Conservation (phyloP, 78 protist genomes). For the Dictyostelium firmibasis region DNA sequence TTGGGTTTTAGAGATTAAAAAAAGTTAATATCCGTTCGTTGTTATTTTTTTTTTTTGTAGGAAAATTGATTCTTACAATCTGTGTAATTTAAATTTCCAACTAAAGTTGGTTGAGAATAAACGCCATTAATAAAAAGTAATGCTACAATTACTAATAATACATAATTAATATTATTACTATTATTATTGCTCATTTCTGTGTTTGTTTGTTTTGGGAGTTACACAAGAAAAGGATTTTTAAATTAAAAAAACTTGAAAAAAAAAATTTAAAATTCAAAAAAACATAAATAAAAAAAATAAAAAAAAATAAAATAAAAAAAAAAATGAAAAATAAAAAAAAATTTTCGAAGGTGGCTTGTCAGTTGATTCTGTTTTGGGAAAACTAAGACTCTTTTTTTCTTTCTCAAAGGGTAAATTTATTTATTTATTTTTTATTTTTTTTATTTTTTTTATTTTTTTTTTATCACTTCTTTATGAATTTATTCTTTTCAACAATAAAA, state of each 20-base stretch:
- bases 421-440: not conserved
- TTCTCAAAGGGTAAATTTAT: not conserved
- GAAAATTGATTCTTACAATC: not conserved
- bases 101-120: not conserved
- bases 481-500: not conserved
- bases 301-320: not conserved
- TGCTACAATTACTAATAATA: not conserved
- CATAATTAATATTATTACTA: not conserved
- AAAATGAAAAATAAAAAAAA: not conserved
- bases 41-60: not conserved
- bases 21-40: not conserved
- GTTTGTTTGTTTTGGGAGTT: not conserved
- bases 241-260: too few species aligned
- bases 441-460: not conserved
- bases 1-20: too few species aligned
- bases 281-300: too few species aligned
- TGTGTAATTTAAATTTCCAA: not conserved
- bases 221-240: not conserved
- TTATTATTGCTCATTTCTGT: not conserved
- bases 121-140: not conserved
- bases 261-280: too few species aligned
- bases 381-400: too few species aligned
- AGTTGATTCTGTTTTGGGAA: too few species aligned
- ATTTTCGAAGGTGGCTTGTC: too few species aligned
- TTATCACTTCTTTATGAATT: not conserved